Evolutionary conservation across 352 stramenopile species (phyloP), one percentile per base, ranked within the genome.

Genomic region (Phytophthora hybrid): DNA sequence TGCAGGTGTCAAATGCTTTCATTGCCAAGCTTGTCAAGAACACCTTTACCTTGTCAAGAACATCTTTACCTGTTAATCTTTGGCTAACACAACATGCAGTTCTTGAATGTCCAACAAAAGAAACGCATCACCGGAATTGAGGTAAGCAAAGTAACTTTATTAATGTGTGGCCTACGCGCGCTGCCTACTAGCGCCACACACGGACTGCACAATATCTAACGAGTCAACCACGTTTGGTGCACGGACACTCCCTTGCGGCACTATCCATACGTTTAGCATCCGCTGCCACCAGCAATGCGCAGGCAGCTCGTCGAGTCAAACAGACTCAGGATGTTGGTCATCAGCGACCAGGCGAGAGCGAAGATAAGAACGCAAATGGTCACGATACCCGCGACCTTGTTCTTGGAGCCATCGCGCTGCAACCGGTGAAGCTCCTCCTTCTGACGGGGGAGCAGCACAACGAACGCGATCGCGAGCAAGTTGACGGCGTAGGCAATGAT

Each of bases 321-420:
- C 29, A 91, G 63, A 59, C 77, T 87, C 26, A 93, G 39, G 64
- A 92, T 74, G 77, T 92, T 91, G 46, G 81, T 91, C 79, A 86
- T 90, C 53, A 91, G 26, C 23, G 80, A 82, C 82, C 82, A 91
- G 31, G 60, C 53, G 31, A 91, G 66, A 52, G 81, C 74, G 57
- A 91, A 88, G 59, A 60, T 71, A 2, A 89, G 59, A n/a, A 82
- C 51, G 18, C n/a, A 51, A 62, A 84, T 47, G 3, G 75, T 85
- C n/a, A 77, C 41, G 2, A 66, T 72, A 53, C 77, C 83, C 18
- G 63, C 37, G 9, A 76, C 13, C 69, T 78, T 79, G 59, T 71
- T 90, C 58, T 75, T 81, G 18, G 68, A 63, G 39, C 80, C 82
- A 21, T 80, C 69, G 16, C 71, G 72, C 66, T 90, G 76, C 37